phyloP scores from a whole-genome alignment of 2,329 filamentous ascomycete genomes.

The Cyphellophora attinorum region DNA sequence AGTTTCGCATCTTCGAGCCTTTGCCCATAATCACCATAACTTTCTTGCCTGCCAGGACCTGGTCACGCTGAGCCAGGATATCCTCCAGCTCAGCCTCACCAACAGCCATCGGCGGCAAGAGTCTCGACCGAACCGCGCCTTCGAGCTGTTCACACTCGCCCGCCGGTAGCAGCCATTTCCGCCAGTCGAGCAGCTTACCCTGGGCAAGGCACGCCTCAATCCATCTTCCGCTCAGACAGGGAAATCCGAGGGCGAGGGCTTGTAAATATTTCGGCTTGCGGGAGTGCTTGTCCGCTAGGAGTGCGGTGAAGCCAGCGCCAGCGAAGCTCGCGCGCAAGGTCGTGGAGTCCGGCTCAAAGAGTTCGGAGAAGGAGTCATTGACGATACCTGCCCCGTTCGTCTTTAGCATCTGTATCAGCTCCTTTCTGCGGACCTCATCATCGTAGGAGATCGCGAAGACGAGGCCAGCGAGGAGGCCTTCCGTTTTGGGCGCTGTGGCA shows the following conservation, averaged over 20 bases:
- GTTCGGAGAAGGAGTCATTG: constrained; percentile 65
- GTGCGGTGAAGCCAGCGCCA: constrained; percentile 64
- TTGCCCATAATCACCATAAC: constrained; percentile 65
- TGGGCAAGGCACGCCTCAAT: constrained; percentile 60
- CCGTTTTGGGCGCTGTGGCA: constrained; percentile 9
- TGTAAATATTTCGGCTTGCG: constrained; percentile 90
- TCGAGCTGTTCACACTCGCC: constrained; percentile 70
- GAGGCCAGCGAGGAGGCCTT: constrained; percentile 66
- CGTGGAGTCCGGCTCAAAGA: constrained; percentile 47
- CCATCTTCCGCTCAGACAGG: constrained; percentile 78
- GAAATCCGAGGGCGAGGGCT: constrained; percentile 78
- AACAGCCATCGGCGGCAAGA: constrained; percentile 37
- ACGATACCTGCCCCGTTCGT: constrained; percentile 65
- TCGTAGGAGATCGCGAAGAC: constrained; percentile 75
- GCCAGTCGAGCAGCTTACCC: constrained; percentile 59
- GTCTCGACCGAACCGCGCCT: constrained; percentile 67
- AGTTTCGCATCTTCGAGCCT: constrained; percentile 56
- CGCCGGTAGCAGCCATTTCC: constrained; percentile 73
- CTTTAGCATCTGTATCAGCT: constrained; percentile 53
- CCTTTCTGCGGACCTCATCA: constrained; percentile 45
- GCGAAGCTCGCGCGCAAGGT: constrained; percentile 44
- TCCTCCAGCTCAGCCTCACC: constrained; percentile 45
- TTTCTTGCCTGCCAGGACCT: constrained; percentile 53
- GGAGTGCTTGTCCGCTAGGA: constrained; percentile 79
- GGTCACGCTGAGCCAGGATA: constrained; percentile 51